A percentile compares a stretch with the other conserved stretches of the same genome.
phyloP scores from a whole-genome alignment of 805 yeast genomes.

The Kluyveromyces dobzhanskii region DNA sequence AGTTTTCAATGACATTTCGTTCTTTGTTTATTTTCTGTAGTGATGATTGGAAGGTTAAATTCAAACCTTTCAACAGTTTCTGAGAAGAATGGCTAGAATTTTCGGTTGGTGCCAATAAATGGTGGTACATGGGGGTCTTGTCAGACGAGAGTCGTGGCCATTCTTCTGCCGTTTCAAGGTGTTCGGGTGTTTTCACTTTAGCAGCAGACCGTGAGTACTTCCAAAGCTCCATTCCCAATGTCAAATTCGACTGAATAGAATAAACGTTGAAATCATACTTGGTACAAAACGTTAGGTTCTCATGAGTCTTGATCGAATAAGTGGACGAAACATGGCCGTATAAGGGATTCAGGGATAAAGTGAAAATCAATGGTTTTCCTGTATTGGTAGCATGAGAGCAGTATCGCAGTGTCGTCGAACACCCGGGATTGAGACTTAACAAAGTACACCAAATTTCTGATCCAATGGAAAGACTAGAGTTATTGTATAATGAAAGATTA shows the following conservation, averaged over 20 bases:
- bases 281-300: conserved; percentile 69
- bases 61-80: conserved; percentile 20
- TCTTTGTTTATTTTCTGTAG: conserved; percentile 26
- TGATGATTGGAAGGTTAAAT: conserved; percentile 27
- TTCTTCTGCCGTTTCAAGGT: background rate
- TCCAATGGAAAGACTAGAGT: conserved; percentile 67
- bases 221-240: conserved; percentile 83
- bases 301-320: conserved; percentile 74
- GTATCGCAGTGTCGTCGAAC: conserved; percentile 78
- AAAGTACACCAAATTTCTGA: conserved; percentile 87
- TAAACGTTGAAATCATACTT: conserved; percentile 84
- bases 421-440: conserved; percentile 76
- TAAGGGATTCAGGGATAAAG: conserved; percentile 80
- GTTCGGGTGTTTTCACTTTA: background rate
- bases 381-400: conserved; percentile 79
- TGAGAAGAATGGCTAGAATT: conserved; percentile 12
- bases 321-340: conserved; percentile 85
- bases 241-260: conserved; percentile 80
- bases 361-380: conserved; percentile 83
- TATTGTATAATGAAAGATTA: conserved; percentile 40
- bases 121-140: conserved; percentile 14
- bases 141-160: conserved; percentile 1
- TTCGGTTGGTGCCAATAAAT: conserved; percentile 9
- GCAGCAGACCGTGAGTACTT: conserved; percentile 29
- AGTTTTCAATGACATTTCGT: conserved; percentile 40